A percentile compares a stretch with the other conserved stretches of the same genome.
Evolutionary conservation across 257 asterid genomes (phyloP).

Genomic region (Nemophila menziesii): DNA sequence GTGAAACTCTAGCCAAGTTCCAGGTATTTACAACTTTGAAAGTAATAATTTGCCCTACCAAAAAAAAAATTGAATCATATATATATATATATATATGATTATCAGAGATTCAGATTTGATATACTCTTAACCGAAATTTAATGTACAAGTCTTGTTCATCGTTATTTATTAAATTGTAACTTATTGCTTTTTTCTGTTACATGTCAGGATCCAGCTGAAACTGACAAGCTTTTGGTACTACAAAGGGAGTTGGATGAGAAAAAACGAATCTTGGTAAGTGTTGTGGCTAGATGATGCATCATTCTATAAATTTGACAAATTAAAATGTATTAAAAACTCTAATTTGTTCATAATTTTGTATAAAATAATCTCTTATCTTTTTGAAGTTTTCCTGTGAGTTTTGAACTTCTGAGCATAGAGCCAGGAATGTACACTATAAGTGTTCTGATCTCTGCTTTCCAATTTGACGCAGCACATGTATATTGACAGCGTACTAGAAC

Average conservation of each 20-base stretch:
- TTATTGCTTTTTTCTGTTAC: not conserved
- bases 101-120: not conserved
- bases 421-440: not conserved
- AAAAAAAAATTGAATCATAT: not conserved
- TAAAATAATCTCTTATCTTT: not conserved
- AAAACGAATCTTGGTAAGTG: conserved; percentile 77
- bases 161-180: too few species aligned
- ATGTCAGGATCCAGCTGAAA: conserved; percentile 87
- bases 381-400: not conserved
- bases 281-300: not conserved
- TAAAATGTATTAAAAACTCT: not conserved
- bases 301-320: not conserved
- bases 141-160: too few species aligned
- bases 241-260: conserved; percentile 95
- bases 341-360: not conserved
- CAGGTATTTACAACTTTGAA: conserved; percentile 17
- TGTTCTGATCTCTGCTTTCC: conserved; percentile 9
- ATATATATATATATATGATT: not conserved
- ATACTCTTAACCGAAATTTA: not conserved
- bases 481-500: conserved; percentile 78
- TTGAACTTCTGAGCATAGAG: too few species aligned
- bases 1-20: conserved; percentile 53
- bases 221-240: conserved; percentile 79
- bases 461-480: conserved; percentile 65
- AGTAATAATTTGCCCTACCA: not conserved